Percentiles rank a stretch among this genome's conserved stretches.
Conservation (phyloP, 176 grass and related monocot species). For the Alloteropsis semialata region DNA sequence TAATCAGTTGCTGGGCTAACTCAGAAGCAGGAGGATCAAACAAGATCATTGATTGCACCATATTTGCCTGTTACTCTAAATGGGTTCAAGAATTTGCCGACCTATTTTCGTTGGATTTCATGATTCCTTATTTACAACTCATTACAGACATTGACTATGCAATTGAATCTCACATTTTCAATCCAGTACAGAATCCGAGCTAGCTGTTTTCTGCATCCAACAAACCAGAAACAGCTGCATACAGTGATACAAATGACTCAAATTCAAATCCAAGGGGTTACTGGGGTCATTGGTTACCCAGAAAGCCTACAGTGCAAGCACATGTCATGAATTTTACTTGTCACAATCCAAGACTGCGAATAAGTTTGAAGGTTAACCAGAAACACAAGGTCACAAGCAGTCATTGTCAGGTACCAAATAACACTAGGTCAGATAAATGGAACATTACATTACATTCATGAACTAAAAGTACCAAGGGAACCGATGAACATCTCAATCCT, state of each 20-base stretch:
- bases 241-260: not conserved
- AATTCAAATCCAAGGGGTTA: not conserved
- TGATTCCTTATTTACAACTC: not conserved
- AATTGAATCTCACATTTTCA: not conserved
- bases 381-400: not conserved
- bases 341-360: not conserved
- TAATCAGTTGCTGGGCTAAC: not conserved
- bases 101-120: not conserved
- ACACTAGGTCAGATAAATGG: slow-evolving; percentile 15
- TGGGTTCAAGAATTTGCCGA: not conserved
- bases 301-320: not conserved
- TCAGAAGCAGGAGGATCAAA: not conserved
- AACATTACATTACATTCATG: slow-evolving; percentile 14
- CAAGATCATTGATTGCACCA: not conserved
- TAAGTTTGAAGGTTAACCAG: not conserved
- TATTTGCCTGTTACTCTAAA: not conserved
- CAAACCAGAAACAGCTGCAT: not conserved
- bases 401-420: not conserved
- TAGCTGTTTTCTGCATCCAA: not conserved
- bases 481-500: not conserved
- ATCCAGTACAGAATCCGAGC: not conserved
- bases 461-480: not conserved
- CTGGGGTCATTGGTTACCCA: not conserved
- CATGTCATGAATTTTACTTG: not conserved
- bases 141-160: not conserved